phyloP scores from a whole-genome alignment of 1,284 basidiomycete genomes.

The Moesziomyces sp. region DNA sequence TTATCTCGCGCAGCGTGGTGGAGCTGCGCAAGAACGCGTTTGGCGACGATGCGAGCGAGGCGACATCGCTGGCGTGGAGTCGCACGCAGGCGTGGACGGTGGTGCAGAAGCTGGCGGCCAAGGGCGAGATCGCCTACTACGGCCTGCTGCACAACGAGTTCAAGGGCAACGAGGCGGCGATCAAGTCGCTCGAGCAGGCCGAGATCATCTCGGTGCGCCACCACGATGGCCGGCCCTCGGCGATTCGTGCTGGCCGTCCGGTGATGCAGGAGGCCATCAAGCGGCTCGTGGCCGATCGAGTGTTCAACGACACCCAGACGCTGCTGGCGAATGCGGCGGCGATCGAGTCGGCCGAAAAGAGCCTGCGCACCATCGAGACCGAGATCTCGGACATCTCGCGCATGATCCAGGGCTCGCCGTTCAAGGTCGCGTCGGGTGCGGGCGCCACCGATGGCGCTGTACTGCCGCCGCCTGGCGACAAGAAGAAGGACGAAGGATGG shows the following conservation, averaged over 20 bases:
- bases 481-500: conserved; percentile 9
- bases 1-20: conserved; percentile 78
- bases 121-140: conserved; percentile 83
- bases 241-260: conserved; percentile 88
- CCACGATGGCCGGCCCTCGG: conserved; percentile 83
- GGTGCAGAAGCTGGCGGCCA: conserved; percentile 78
- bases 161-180: conserved; percentile 84
- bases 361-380: conserved; percentile 78
- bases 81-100: conserved; percentile 89
- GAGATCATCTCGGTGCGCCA: conserved; percentile 86
- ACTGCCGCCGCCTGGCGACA: conserved; percentile 3
- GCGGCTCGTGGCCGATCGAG: conserved; percentile 78
- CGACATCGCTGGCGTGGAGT: conserved; percentile 83
- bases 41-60: conserved; percentile 87
- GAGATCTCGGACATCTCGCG: conserved; percentile 73
- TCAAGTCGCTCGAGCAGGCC: conserved; percentile 87
- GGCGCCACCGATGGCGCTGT: conserved; percentile 26
- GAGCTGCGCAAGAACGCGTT: conserved; percentile 92
- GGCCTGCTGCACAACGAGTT: conserved; percentile 85
- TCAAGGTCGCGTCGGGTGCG: conserved; percentile 58
- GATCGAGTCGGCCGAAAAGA: conserved; percentile 76
- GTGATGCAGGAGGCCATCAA: conserved; percentile 87
- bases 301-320: conserved; percentile 85
- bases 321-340: conserved; percentile 71
- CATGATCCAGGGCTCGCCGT: conserved; percentile 64